Conservation (phyloP, 495 filamentous ascomycete species). For the Cetradonia linearis region DNA sequence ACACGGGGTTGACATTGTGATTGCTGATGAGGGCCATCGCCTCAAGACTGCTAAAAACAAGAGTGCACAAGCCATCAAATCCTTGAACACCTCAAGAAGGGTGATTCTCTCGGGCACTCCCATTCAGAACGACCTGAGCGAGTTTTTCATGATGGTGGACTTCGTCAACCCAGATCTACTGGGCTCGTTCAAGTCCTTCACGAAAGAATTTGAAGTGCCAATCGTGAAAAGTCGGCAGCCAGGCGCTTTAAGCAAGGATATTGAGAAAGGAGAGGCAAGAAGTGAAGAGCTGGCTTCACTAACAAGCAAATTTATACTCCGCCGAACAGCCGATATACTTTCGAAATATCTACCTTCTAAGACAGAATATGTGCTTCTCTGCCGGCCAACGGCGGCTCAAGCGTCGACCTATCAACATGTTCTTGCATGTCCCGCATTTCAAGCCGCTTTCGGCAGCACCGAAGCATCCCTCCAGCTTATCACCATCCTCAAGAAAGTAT, state of each 20-base stretch:
- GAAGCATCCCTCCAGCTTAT: constrained; percentile 67
- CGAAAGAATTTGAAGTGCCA: constrained; percentile 61
- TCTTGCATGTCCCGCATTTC: constrained; percentile 59
- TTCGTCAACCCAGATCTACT: constrained; percentile 70
- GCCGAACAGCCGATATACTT: constrained; percentile 65
- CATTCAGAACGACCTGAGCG: constrained; percentile 69
- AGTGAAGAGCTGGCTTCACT: constrained; percentile 57
- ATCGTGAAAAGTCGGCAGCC: constrained; percentile 67
- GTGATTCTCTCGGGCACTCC: constrained; percentile 70
- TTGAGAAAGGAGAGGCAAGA: constrained; percentile 63
- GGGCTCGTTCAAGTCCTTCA: constrained; percentile 57
- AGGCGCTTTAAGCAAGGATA: constrained; percentile 52
- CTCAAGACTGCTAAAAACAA: constrained; percentile 79
- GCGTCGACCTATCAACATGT: constrained; percentile 58
- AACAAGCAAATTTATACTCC: constrained; percentile 65
- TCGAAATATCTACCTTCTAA: constrained; percentile 66
- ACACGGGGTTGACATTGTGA: constrained; percentile 60
- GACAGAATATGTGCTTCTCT: constrained; percentile 69
- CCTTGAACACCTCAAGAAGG: constrained; percentile 55
- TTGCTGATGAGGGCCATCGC: constrained; percentile 73
- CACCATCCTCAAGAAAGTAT: constrained; percentile 71
- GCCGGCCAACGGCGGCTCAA: constrained; percentile 60
- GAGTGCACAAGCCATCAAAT: constrained; percentile 62
- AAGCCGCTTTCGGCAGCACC: constrained; percentile 51
- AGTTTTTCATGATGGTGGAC: constrained; percentile 72